Evolutionary conservation across 108 stramenopile species (phyloP), one percentile per base, ranked within the genome.

Genomic region (Skeletonema costatum): DNA sequence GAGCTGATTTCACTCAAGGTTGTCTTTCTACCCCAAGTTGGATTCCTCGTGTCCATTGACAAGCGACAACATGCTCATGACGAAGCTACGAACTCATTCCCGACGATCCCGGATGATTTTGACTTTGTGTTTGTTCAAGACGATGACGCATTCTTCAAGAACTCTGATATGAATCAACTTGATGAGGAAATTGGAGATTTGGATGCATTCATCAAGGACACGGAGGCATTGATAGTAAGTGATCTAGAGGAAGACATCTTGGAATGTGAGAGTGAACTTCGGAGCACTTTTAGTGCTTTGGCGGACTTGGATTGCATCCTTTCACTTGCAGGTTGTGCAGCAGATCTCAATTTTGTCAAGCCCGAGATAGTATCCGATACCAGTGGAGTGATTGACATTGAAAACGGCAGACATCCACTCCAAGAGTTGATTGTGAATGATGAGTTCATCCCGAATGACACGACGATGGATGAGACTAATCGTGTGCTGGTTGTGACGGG

Each of bases 151-250:
- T 99, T 88, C 81, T 99, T 95, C 88, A 99, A 98, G 67, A 90
- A 83, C 30, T 63, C 83, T 2, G 89, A 89, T 16, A 96, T 95
- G 87, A 68, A 75, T 64, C 82, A 85, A 33, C 78, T 99, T 11
- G 97, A 99, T 73, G 91, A 96, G 16, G 86, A 90, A 13, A 88
- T 96, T 70, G 98, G 98, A 4, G 97, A 99, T 68, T 68, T 99
- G 4, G 91, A 97, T 81, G 89, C 88, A 3, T 82, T 89, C 59
- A 99, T 98, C 68, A 93, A 94, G 66, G 98, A 98, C 73, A 89
- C 82, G 16, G 95, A 98, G 76, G 62, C 80, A 9, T 74, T 89
- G 64, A 93, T 99, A 32, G 89, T 97, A 59, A 84, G 88, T n/a
- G 93, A 93, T 61, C 86, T 99, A 12, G 98, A 97, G 67, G 97